Evolutionary conservation across 2,329 filamentous ascomycete genomes (phyloP), one percentile per base, ranked within the genome.

Genomic region (Aspergillus eucalypticola): DNA sequence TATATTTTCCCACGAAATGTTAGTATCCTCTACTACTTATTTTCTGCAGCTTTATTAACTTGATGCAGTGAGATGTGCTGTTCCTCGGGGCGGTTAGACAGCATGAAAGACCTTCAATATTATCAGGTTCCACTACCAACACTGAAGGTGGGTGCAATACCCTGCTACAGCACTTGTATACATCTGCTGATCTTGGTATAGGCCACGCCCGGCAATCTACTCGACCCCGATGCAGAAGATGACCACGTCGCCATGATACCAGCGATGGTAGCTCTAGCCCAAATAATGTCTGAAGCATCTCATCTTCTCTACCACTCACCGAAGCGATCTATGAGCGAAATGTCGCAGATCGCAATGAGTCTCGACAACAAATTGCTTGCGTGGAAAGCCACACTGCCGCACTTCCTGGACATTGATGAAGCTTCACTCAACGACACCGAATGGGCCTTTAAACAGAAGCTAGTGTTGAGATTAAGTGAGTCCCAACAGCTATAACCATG

Each of bases 401-500:
- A 11, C 3, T 66, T 66, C 51, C 49, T 70, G 8, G 55, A 69
- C 23, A 56, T 70, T 8, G 68, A 70, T 51, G 58, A 52, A 6
- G 57, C 61, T 21, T 60, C 70, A 6, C 46, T 69, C 4, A 67
- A 67, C n/a, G 72, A 75, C 41, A 60, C 69, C 2, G 69, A 73
- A 51, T 71, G 68, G 69, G 68, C 67, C 0, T 68, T 69, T 23
- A 73, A 73, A 52, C 68, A 72, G 55, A 75, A 73, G 53, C 55
- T 73, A 19, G 71, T 73, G 2, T 56, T 75, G 15, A 59, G 63
- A 44, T 50, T 73, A 48, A 65, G 71, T 67, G 25, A 60, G 62
- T 62, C 2, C 1, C 8, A 25, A 35, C 6, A 6, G 11, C 11
- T 11, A 11, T 13, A 4, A 15, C 5, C 32, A 5, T 35, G 5